A percentile compares a stretch with the other conserved stretches of the same genome.
Evolutionary conservation across 2,329 filamentous ascomycete genomes (phyloP).

Genomic region (Myriosclerotinia curreyana): DNA sequence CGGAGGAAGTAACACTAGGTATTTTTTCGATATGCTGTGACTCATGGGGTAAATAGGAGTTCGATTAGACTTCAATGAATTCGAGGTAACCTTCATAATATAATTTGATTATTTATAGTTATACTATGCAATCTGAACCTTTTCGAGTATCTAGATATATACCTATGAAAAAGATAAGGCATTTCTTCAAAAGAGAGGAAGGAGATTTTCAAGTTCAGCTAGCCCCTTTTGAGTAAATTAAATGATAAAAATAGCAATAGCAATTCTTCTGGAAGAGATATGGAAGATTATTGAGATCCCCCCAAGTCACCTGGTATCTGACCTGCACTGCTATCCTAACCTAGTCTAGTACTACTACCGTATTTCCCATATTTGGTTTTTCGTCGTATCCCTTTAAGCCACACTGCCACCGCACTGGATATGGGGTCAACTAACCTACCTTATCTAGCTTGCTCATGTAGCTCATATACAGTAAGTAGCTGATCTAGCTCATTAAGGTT

Average conservation of each 20-base stretch:
- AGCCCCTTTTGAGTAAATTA: not conserved
- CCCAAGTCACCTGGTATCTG: not conserved
- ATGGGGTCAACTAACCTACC: not conserved
- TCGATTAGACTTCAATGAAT: not conserved
- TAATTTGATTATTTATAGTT: not conserved
- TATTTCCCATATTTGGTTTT: too few species aligned
- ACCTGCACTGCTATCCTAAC: not conserved
- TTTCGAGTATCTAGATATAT: not conserved
- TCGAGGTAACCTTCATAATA: not conserved
- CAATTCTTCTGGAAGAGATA: constrained; percentile 8
- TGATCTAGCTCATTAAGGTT: not conserved
- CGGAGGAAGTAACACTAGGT: too few species aligned
- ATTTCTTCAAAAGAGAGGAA: too few species aligned
- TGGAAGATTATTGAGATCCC: not conserved
- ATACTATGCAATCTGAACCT: not conserved
- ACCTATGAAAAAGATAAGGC: too few species aligned
- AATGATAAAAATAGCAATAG: not conserved
- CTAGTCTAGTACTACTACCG: not conserved
- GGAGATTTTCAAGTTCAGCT: not conserved
- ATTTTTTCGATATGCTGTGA: too few species aligned
- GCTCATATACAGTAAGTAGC: too few species aligned
- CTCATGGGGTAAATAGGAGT: too few species aligned
- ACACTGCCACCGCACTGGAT: constrained; percentile 12
- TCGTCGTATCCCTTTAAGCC: not conserved
- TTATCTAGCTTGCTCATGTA: too few species aligned